A percentile compares a stretch with the other conserved stretches of the same genome.
phyloP scores from a whole-genome alignment of 2,329 filamentous ascomycete genomes.

The Mariannaea sp. region DNA sequence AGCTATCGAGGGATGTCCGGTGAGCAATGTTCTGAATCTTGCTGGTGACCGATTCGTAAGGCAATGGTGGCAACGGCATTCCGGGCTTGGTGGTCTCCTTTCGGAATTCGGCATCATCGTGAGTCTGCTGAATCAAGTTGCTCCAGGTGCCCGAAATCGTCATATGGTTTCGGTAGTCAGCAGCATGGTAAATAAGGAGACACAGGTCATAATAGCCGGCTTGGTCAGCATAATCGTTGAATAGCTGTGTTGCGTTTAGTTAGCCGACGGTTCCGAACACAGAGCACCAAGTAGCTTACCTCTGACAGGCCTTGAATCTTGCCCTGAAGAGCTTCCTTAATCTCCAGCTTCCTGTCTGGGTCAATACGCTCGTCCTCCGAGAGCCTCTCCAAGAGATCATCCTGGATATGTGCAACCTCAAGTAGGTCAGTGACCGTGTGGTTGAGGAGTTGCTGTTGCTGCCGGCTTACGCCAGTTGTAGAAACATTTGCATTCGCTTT shows the following conservation, averaged over 20 bases:
- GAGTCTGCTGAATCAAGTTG: conserved; percentile 75
- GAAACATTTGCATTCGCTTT: conserved; percentile 90
- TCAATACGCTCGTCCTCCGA: conserved; percentile 72
- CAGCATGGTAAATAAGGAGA: conserved; percentile 87
- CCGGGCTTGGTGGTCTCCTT: conserved; percentile 49
- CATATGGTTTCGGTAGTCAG: conserved; percentile 85
- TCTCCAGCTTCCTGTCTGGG: conserved; percentile 64
- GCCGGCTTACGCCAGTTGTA: conserved; percentile 75
- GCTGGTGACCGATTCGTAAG: conserved; percentile 72
- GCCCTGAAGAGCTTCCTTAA: conserved; percentile 74
- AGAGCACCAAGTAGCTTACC: conserved; percentile 55
- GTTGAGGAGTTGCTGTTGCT: conserved; percentile 81
- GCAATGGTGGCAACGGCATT: conserved; percentile 52
- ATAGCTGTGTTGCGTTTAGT: conserved; percentile 64
- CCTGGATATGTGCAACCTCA: conserved; percentile 93
- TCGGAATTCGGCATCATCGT: conserved; percentile 58
- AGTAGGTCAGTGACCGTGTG: conserved; percentile 85
- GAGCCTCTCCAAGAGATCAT: conserved; percentile 83
- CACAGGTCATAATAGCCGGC: conserved; percentile 94
- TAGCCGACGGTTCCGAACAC: conserved; percentile 18
- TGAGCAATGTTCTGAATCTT: conserved; percentile 68
- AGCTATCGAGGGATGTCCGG: conserved; percentile 66
- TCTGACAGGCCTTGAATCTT: conserved; percentile 75
- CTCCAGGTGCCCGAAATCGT: conserved; percentile 87
- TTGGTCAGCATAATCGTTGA: conserved; percentile 87